Percentiles rank a stretch among this genome's conserved stretches.
These are phyloP conservation scores for Rehmannia glutinosa DNA, from an alignment of 257 asterid species.

Conservation along the genomic window DNA sequence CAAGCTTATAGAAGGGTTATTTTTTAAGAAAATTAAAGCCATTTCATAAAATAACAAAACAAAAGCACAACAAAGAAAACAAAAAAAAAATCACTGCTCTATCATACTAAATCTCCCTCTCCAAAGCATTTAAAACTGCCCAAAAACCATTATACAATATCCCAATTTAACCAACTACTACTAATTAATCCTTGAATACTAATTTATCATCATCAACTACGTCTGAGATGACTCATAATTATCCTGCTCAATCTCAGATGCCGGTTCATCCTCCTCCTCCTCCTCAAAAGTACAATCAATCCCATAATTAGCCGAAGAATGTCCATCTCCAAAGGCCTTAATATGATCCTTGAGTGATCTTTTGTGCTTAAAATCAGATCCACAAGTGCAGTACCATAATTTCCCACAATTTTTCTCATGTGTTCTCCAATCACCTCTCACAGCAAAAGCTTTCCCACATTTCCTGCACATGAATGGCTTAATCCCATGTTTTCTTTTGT, in stretches of 20 bases:
- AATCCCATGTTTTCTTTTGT: conserved; percentile 44
- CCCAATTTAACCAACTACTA: too few species aligned
- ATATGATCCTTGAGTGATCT: conserved; percentile 44
- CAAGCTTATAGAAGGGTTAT: too few species aligned
- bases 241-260: conserved; percentile 49
- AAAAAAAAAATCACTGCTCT: too few species aligned
- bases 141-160: too few species aligned
- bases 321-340: conserved; percentile 39
- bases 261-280: conserved; percentile 42
- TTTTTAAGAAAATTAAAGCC: too few species aligned
- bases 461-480: conserved; percentile 45
- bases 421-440: conserved; percentile 44
- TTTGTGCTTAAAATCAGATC: conserved; percentile 47
- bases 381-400: conserved; percentile 45
- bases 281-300: conserved; percentile 29
- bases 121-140: too few species aligned
- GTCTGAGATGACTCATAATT: conserved; percentile 5
- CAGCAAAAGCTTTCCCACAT: conserved; percentile 42
- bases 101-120: too few species aligned
- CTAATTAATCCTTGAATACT: too few species aligned
- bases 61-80: too few species aligned
- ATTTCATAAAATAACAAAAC: too few species aligned
- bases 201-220: too few species aligned
- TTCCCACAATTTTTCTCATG: conserved; percentile 51
- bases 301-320: conserved; percentile 33